A percentile compares a stretch with the other conserved stretches of the same genome.
Conservation (phyloP, 1,139 yeast genomes). For the Pichia sp. region DNA sequence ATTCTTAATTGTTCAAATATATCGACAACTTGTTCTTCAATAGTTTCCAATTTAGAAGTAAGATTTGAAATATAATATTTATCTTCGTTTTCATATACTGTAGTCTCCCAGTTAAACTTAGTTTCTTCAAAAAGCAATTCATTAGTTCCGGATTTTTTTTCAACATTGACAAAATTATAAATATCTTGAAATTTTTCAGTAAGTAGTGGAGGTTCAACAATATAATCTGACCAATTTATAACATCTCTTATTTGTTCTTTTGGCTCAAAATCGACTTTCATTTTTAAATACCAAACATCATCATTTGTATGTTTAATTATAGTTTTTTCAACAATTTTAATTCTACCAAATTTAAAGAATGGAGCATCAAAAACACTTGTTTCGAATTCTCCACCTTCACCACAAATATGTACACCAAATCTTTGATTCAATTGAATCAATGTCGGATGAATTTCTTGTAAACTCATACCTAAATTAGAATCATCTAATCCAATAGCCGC, state of each 20-base stretch:
- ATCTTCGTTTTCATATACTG: slow-evolving; percentile 26
- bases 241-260: slow-evolving; percentile 25
- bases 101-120: slow-evolving; percentile 13
- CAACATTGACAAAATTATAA: slow-evolving; percentile 1
- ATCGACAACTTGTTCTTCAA: slow-evolving; percentile 42
- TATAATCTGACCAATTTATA: slow-evolving; percentile 26
- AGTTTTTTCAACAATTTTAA: slow-evolving; percentile 41
- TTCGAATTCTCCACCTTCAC: slow-evolving; percentile 98
- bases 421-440: slow-evolving; percentile 51
- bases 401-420: slow-evolving; percentile 89
- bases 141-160: not conserved
- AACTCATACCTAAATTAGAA: slow-evolving; percentile 59
- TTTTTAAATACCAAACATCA: slow-evolving; percentile 62
- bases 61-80: slow-evolving; percentile 50
- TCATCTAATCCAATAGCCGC: slow-evolving; percentile 81
- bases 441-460: slow-evolving; percentile 56
- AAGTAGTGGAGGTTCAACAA: slow-evolving; percentile 44
- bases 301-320: slow-evolving; percentile 45
- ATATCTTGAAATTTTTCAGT: slow-evolving; percentile 40
- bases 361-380: slow-evolving; percentile 88
- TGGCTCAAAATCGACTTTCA: slow-evolving; percentile 38
- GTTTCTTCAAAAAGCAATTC: not conserved
- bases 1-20: slow-evolving; percentile 41
- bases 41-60: slow-evolving; percentile 27
- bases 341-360: slow-evolving; percentile 50